phyloP scores from a whole-genome alignment of 2,329 filamentous ascomycete species.

The Colletotrichum ledebouriae region DNA sequence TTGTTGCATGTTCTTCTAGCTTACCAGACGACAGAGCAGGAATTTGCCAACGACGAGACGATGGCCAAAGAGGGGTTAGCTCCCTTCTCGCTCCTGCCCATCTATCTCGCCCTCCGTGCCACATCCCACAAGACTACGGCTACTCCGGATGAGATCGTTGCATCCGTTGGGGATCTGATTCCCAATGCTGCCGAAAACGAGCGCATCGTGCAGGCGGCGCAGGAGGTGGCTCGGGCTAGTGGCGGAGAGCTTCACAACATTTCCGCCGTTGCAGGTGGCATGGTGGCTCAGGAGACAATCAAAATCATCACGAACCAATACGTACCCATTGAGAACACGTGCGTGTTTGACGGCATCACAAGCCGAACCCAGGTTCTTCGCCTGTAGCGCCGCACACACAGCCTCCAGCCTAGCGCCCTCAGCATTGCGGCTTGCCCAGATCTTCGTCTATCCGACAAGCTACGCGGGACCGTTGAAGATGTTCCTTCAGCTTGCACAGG shows the following conservation, averaged over 20 bases:
- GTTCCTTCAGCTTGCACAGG: constrained; percentile 33
- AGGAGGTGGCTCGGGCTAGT: constrained; percentile 80
- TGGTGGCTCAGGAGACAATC: constrained; percentile 97
- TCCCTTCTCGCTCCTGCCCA: constrained; percentile 72
- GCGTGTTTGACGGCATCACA: constrained; percentile 77
- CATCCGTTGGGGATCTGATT: constrained; percentile 56
- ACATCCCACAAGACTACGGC: constrained; percentile 61
- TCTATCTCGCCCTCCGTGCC: constrained; percentile 76
- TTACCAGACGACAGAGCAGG: constrained; percentile 57
- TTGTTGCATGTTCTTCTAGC: neutral
- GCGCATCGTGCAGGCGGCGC: constrained; percentile 66
- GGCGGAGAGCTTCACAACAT: constrained; percentile 95
- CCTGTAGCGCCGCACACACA: constrained; percentile 55
- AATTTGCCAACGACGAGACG: constrained; percentile 67
- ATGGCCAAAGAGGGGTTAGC: constrained; percentile 50
- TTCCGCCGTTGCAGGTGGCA: constrained; percentile 86
- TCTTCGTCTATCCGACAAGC: neutral
- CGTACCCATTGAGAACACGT: constrained; percentile 78
- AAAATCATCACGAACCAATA: constrained; percentile 86
- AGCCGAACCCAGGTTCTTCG: constrained; percentile 72
- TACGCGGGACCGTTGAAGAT: constrained; percentile 41
- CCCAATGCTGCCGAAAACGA: constrained; percentile 64
- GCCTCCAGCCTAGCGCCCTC: constrained; percentile 21
- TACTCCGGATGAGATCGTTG: constrained; percentile 67
- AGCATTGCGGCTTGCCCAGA: neutral